Evolutionary conservation across 345 rosid genomes (phyloP).

Genomic region (Camelina neglecta): DNA sequence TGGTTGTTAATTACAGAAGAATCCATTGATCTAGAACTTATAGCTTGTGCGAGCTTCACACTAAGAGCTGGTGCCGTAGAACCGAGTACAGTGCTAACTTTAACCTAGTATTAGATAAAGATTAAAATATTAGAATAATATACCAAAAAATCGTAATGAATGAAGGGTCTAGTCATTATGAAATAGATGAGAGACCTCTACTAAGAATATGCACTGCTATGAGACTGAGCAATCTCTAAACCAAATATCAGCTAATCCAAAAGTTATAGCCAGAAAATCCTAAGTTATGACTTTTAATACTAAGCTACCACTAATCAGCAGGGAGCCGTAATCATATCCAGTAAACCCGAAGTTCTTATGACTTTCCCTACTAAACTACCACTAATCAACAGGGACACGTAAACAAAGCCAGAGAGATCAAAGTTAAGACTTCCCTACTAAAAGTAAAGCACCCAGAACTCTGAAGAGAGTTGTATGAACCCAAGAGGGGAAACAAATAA

Average conservation of each 20-base stretch:
- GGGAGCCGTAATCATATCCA: too few relatives aligned
- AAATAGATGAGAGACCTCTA: conserved; percentile 5
- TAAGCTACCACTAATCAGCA: too few relatives aligned
- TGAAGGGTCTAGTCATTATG: background rate
- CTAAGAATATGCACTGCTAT: conserved; percentile 2
- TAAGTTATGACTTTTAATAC: background rate
- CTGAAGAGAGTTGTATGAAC: conserved; percentile 13
- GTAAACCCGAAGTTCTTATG: too few relatives aligned
- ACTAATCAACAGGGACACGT: conserved; percentile 21
- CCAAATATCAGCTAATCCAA: background rate
- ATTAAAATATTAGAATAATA: background rate
- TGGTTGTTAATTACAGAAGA: conserved; percentile 65
- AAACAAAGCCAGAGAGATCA: background rate
- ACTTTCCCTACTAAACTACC: background rate
- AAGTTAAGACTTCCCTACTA: conserved; percentile 3
- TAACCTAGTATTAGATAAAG: conserved; percentile 59
- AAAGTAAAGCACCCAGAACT: conserved; percentile 12
- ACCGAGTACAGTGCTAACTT: conserved; percentile 83
- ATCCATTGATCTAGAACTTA: conserved; percentile 56
- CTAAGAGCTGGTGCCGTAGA: conserved; percentile 81
- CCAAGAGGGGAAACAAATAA: background rate
- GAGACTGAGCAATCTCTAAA: conserved; percentile 8
- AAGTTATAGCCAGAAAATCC: conserved; percentile 4
- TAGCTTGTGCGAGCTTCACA: conserved; percentile 70
- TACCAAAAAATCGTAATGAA: background rate